Percentiles rank a stretch among this genome's conserved stretches.
Conservation (phyloP, 1,139 yeast genomes). For the Debaryomycetaceae sp. region DNA sequence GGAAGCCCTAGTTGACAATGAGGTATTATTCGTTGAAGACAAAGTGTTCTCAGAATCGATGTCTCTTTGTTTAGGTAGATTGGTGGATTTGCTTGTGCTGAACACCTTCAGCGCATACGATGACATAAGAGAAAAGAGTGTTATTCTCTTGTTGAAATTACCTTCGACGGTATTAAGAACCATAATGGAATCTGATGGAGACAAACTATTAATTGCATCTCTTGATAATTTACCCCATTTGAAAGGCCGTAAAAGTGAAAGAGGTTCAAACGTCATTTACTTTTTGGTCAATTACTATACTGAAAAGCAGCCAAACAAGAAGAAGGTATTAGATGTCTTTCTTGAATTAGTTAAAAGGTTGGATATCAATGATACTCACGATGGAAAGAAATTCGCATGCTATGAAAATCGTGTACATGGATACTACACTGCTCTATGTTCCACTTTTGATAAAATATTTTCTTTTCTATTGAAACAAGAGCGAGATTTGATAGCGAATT, state of each 20-base stretch:
- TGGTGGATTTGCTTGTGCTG: constrained; percentile 52
- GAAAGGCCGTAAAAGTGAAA: constrained; percentile 74
- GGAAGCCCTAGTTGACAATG: constrained; percentile 35
- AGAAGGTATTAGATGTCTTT: constrained; percentile 22
- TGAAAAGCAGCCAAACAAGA: constrained; percentile 10
- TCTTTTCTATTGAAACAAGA: background rate
- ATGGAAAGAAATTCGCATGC: constrained; percentile 9
- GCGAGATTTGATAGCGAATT: constrained; percentile 2
- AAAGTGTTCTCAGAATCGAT: background rate
- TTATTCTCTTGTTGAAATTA: constrained; percentile 46
- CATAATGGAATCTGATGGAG: background rate
- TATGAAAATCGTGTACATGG: constrained; percentile 60
- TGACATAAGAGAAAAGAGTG: constrained; percentile 61
- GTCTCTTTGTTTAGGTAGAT: background rate
- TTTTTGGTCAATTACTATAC: constrained; percentile 35
- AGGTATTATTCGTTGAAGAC: background rate
- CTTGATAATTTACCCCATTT: constrained; percentile 46
- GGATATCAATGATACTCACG: constrained; percentile 6
- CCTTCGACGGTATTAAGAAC: constrained; percentile 24
- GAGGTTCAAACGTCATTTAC: constrained; percentile 69
- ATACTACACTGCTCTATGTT: constrained; percentile 51
- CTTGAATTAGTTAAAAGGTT: constrained; percentile 26
- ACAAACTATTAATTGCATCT: constrained; percentile 29
- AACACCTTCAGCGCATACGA: constrained; percentile 69
- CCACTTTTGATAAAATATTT: constrained; percentile 35